phyloP scores from a whole-genome alignment of 345 rosid species.

The Rhodamnia rubescens region DNA sequence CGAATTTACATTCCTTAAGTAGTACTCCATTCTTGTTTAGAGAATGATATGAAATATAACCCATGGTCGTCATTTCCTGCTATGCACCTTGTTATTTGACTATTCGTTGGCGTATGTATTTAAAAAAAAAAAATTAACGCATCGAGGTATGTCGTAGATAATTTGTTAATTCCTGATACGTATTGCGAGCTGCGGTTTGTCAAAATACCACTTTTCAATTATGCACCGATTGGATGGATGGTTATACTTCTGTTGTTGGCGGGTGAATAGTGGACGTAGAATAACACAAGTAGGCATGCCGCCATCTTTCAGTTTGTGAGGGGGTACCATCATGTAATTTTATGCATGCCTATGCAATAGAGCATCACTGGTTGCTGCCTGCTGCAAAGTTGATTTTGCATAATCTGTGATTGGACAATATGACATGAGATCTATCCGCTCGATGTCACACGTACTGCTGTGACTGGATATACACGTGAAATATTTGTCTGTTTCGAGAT shows the following conservation, averaged over 20 bases:
- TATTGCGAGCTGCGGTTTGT: background rate
- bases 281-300: background rate
- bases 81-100: background rate
- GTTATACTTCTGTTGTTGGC: background rate
- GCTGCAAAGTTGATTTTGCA: background rate
- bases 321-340: background rate
- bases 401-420: background rate
- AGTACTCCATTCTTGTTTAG: background rate
- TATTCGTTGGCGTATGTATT: background rate
- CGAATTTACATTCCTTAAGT: background rate
- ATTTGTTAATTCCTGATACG: too few relatives aligned
- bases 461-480: background rate
- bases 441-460: background rate
- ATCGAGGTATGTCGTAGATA: background rate
- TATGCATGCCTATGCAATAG: background rate
- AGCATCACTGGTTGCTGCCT: background rate
- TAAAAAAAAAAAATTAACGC: background rate
- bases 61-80: background rate
- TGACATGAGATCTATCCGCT: background rate
- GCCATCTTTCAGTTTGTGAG: background rate
- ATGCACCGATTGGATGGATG: background rate
- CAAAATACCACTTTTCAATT: background rate
- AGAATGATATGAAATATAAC: background rate
- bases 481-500: background rate
- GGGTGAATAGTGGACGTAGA: background rate